phyloP scores from a whole-genome alignment of 495 filamentous ascomycete genomes.

The Aspergillus bertholletiae region DNA sequence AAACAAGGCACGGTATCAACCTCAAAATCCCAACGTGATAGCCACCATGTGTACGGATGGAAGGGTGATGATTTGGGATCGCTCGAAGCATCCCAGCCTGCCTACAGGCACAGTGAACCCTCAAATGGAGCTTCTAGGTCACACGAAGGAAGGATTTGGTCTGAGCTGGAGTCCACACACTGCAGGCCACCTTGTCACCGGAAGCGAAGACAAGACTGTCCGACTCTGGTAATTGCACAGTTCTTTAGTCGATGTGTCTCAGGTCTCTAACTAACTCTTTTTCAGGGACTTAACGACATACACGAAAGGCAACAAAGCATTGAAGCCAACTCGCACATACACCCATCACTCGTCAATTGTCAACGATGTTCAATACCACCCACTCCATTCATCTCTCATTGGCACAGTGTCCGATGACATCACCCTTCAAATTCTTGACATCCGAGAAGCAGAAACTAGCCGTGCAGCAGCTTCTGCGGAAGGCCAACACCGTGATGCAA shows the following conservation, averaged over 20 bases:
- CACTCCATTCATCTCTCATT: conserved; percentile 73
- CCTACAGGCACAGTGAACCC: conserved; percentile 70
- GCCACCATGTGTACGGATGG: conserved; percentile 90
- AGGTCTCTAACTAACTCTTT: conserved; percentile 13
- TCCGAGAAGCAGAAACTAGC: conserved; percentile 60
- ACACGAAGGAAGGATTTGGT: conserved; percentile 90
- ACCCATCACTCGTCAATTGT: conserved; percentile 88
- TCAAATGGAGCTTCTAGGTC: conserved; percentile 81
- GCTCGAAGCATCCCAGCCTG: conserved; percentile 81
- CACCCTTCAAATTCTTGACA: conserved; percentile 87
- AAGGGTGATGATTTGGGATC: conserved; percentile 87
- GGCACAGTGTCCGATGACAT: conserved; percentile 95
- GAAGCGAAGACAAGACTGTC: conserved; percentile 87
- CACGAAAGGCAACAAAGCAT: conserved; percentile 62
- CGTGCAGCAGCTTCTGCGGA: conserved; percentile 60
- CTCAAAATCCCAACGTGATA: conserved; percentile 96
- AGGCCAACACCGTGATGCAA: conserved; percentile 79
- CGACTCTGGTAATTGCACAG: conserved; percentile 70
- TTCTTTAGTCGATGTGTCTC: background rate
- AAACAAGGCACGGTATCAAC: conserved; percentile 97
- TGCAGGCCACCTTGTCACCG: conserved; percentile 80
- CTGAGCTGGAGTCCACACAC: conserved; percentile 87
- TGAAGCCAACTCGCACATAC: conserved; percentile 70
- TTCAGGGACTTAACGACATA: conserved; percentile 74
- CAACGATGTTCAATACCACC: conserved; percentile 95